phyloP scores from a whole-genome alignment of 1,284 basidiomycete species.

The Cutaneotrichosporon sp. region DNA sequence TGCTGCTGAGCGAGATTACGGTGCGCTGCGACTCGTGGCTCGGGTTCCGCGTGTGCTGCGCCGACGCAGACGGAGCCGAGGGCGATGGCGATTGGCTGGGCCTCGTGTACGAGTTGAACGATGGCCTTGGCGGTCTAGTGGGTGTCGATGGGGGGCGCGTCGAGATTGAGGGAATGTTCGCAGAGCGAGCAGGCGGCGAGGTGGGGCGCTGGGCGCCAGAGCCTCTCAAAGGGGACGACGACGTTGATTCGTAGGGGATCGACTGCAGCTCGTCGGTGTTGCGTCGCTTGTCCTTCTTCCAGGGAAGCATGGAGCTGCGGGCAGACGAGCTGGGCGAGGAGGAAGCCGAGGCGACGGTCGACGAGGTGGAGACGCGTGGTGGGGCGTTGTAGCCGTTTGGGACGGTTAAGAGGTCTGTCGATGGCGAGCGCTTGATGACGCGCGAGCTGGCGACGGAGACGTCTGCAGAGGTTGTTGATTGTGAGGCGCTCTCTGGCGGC shows the following conservation, averaged over 20 bases:
- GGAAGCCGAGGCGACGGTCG: neutral
- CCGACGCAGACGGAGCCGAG: neutral
- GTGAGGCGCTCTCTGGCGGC: neutral
- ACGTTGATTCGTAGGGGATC: constrained; percentile 5
- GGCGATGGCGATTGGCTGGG: neutral
- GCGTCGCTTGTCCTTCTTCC: constrained; percentile 10
- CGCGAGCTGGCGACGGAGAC: neutral
- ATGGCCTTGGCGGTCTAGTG: neutral
- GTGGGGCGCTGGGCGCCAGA: neutral
- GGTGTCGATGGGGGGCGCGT: neutral
- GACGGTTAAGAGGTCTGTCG: constrained; percentile 6
- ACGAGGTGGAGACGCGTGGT: neutral
- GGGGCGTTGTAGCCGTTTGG: neutral
- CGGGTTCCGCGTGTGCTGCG: neutral
- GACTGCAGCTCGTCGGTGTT: constrained; percentile 2
- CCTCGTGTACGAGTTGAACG: neutral
- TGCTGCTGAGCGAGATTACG: constrained; percentile 22
- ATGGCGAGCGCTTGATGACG: constrained; percentile 6
- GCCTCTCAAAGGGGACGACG: neutral
- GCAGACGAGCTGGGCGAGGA: neutral
- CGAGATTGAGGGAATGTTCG: neutral
- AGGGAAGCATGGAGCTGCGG: constrained; percentile 4
- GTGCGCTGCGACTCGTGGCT: constrained; percentile 14
- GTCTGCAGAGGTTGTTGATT: neutral
- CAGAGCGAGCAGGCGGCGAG: neutral